Percentiles rank a stretch among this genome's conserved stretches.
These are phyloP conservation scores for Cryptosporidium xiaoi DNA, from an alignment of 169 alveolate species.

Conservation along the genomic window DNA sequence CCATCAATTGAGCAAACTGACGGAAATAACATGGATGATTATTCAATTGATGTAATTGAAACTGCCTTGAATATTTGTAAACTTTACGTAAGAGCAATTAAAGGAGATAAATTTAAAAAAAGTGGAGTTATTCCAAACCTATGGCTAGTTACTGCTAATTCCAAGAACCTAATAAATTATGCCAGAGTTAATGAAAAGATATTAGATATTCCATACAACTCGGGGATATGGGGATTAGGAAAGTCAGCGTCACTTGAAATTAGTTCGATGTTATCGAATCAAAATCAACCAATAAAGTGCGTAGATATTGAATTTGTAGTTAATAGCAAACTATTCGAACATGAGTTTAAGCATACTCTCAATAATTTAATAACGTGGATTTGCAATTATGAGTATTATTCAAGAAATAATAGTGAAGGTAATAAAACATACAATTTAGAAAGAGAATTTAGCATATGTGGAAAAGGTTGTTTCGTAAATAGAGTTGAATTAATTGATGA, in stretches of 20 bases:
- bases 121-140: constrained; percentile 16
- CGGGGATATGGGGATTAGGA: constrained; percentile 86
- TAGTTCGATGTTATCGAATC: constrained; percentile 12
- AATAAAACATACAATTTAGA: constrained; percentile 5
- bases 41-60: constrained; percentile 34
- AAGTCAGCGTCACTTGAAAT: constrained; percentile 78
- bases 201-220: constrained; percentile 74
- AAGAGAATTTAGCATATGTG: constrained; percentile 45
- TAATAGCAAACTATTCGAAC: not conserved
- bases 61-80: constrained; percentile 21
- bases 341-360: not conserved
- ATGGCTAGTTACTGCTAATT: constrained; percentile 40
- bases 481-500: constrained; percentile 3
- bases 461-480: constrained; percentile 19
- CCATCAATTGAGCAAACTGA: constrained; percentile 17
- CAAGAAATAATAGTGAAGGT: constrained; percentile 3
- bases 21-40: not conserved
- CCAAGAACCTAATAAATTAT: constrained; percentile 23
- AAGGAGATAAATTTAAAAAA: not conserved
- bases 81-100: not conserved
- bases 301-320: constrained; percentile 38
- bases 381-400: constrained; percentile 4
- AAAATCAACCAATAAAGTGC: constrained; percentile 50
- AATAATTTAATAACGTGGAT: constrained; percentile 22
- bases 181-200: not conserved